Conservation (phyloP, 116 monocot genomes). For the Dioscorea cayenensis region DNA sequence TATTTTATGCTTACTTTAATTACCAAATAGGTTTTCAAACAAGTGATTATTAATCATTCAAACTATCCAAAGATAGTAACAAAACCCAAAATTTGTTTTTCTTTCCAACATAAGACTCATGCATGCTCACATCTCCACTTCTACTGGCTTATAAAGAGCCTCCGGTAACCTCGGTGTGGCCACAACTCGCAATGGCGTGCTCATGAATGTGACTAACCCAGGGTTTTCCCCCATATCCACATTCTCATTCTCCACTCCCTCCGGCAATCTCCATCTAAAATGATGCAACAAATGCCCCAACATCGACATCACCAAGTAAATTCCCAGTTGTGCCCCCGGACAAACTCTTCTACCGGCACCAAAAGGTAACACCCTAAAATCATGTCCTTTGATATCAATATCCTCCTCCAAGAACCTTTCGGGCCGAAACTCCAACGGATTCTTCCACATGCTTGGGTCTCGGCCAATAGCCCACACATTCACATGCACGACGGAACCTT, state of each 20-base stretch:
- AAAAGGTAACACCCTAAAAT: conserved; percentile 28
- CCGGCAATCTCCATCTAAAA: conserved; percentile 20
- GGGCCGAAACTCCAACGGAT: conserved; percentile 24
- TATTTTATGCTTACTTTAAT: too few relatives aligned
- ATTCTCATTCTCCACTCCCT: conserved; percentile 14
- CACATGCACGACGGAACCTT: conserved; percentile 35
- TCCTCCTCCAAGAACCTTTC: conserved; percentile 32
- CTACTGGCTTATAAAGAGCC: conserved; percentile 13
- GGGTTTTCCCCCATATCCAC: conserved; percentile 23
- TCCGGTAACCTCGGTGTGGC: conserved; percentile 17
- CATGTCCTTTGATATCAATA: conserved; percentile 29
- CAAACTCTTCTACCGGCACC: conserved; percentile 28
- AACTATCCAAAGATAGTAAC: too few relatives aligned
- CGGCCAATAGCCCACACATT: conserved; percentile 28
- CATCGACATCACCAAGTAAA: conserved; percentile 28
- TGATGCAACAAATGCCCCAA: conserved; percentile 30
- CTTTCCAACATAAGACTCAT: too few relatives aligned
- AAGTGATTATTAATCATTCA: too few relatives aligned
- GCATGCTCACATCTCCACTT: conserved; percentile 17
- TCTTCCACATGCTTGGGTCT: conserved; percentile 22
- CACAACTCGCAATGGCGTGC: conserved; percentile 15
- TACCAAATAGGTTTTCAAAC: too few relatives aligned
- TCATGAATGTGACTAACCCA: conserved; percentile 32
- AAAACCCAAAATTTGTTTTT: too few relatives aligned
- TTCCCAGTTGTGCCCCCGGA: conserved; percentile 32